Base-by-base conservation (phyloP, 176 grass and related monocot species). In the Miscanthus lutarioriparius region DNA sequence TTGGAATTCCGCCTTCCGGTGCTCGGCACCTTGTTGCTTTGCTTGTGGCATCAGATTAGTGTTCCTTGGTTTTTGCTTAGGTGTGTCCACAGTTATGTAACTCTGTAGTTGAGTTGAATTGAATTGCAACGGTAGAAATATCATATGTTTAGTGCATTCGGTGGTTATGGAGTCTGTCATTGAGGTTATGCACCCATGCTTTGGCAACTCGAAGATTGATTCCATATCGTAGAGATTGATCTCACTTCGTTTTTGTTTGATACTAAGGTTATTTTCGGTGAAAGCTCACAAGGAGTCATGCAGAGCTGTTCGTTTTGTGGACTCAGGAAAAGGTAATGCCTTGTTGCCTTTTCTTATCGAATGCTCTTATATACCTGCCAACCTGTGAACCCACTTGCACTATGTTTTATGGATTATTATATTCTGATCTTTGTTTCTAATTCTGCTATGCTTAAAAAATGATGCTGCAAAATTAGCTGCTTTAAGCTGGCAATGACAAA, bases 251-350 rank as follows among this genome's bases (percentile, higher is more conserved):
- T 51, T 51, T 51, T 51, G 15, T 51, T 17, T 19, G 48, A 51
- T 51, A 19, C 5, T 17, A 51, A 19, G 48, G 15, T 51, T 40
- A 17, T 6, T 51, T 17, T 51, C 16, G 16, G 15, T 51, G 6
- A 51, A 51, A 51, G 15, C 48, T 17, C 48, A 51, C 16, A 51
- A 51, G 48, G 48, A 51, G 5, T 51, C 93, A 19, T 98, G 93
- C 77, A 93, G 96, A 90, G 93, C 96, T 45, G 75, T 92, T 74
- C 85, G 93, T 14, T 98, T 94, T 87, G 93, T 83, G 41, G 89
- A 95, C 41, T 92, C 93, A 22, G 96, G 96, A 83, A 92, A 86
- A 33, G 84, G 96, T 98, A 95, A 90, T 67, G 25, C 27, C 27
- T 28, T 61, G 5, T 68, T 25, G 32, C 19, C 62, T 86, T 79